phyloP scores from a whole-genome alignment of 371 early-diverging fungal species.

The Lichtheimia hyalospora region DNA sequence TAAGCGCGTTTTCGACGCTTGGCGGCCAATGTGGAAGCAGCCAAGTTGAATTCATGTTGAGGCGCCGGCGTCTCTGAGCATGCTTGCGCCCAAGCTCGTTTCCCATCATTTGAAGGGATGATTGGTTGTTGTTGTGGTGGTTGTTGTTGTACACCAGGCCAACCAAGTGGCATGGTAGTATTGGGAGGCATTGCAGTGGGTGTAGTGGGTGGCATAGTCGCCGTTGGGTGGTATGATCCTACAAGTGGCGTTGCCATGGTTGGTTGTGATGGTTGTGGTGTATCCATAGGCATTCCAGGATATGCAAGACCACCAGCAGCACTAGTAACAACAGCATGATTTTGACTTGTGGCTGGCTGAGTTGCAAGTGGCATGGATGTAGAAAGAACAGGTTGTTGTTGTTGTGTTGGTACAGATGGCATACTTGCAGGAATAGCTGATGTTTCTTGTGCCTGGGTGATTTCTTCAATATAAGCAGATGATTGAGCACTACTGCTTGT shows the following conservation, averaged over 20 bases:
- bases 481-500: not conserved
- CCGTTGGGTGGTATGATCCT: not conserved
- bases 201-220: not conserved
- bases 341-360: not conserved
- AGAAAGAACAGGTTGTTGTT: slow-evolving; percentile 18
- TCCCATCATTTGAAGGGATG: slow-evolving; percentile 32
- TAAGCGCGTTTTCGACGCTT: slow-evolving; percentile 5
- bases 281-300: slow-evolving; percentile 1
- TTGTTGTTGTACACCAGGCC: not conserved
- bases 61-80: slow-evolving; percentile 10
- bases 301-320: not conserved
- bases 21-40: not conserved
- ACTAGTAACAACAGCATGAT: not conserved
- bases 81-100: slow-evolving; percentile 29
- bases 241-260: not conserved
- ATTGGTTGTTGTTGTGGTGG: slow-evolving; percentile 18
- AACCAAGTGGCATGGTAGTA: not conserved
- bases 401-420: slow-evolving; percentile 27
- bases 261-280: not conserved
- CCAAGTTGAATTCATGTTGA: slow-evolving; percentile 7
- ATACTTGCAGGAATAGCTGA: slow-evolving; percentile 27
- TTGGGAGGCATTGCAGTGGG: not conserved
- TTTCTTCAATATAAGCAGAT: slow-evolving; percentile 3
- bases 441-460: not conserved
- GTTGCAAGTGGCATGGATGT: not conserved